Conservation (phyloP, 305 asterid species). For the Ilex paraguariensis region DNA sequence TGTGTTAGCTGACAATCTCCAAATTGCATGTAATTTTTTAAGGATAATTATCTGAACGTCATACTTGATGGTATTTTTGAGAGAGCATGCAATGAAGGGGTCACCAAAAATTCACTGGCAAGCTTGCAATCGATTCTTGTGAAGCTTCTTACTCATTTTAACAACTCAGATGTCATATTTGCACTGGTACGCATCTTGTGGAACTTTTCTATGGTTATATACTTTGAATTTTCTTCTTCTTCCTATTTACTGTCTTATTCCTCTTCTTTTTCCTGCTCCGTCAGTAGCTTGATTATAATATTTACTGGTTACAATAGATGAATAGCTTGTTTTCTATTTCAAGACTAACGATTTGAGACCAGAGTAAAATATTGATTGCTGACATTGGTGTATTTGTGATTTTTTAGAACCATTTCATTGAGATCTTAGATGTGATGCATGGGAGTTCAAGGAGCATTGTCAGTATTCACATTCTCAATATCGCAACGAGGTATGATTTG, state of each 20-base stretch:
- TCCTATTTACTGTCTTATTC: background rate
- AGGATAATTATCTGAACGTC: slow-evolving; percentile 44
- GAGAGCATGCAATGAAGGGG: slow-evolving; percentile 33
- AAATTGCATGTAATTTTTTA: slow-evolving; percentile 24
- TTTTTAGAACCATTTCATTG: slow-evolving; percentile 76
- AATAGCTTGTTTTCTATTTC: too few relatives aligned
- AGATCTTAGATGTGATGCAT: slow-evolving; percentile 64
- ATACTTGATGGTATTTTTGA: slow-evolving; percentile 62
- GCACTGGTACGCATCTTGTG: slow-evolving; percentile 50
- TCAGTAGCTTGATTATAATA: background rate
- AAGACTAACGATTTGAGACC: slow-evolving; percentile 13
- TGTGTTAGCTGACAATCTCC: slow-evolving; percentile 11
- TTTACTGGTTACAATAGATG: too few relatives aligned
- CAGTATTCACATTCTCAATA: slow-evolving; percentile 53
- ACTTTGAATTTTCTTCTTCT: slow-evolving; percentile 8
- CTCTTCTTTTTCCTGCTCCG: slow-evolving; percentile 6
- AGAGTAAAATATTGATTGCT: background rate
- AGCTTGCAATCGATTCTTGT: slow-evolving; percentile 62
- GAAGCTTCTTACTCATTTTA: slow-evolving; percentile 56
- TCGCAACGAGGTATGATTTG: slow-evolving; percentile 55
- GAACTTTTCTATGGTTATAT: slow-evolving; percentile 7
- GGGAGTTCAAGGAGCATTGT: slow-evolving; percentile 72
- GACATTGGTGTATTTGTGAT: slow-evolving; percentile 6
- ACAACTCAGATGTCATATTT: slow-evolving; percentile 46
- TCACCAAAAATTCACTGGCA: slow-evolving; percentile 50